A percentile compares a stretch with the other conserved stretches of the same genome.
Conservation (phyloP, 2,329 filamentous ascomycete genomes). For the Stagonosporopsis vannaccii region DNA sequence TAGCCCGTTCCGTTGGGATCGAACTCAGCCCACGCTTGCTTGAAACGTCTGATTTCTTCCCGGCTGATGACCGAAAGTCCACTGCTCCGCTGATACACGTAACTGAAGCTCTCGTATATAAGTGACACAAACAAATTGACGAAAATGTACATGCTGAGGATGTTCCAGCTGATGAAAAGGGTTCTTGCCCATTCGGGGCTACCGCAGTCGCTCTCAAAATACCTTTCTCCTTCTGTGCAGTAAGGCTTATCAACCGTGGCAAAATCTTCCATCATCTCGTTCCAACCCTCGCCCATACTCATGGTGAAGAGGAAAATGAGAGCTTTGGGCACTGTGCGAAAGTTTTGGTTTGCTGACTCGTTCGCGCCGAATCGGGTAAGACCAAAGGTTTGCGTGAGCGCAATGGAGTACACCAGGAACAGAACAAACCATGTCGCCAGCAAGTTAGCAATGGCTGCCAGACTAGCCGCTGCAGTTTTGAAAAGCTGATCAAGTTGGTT, state of each 20-base stretch:
- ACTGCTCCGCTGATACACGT: slow-evolving; percentile 96
- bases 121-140: slow-evolving; percentile 97
- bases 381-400: slow-evolving; percentile 93
- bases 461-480: slow-evolving; percentile 95
- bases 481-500: slow-evolving; percentile 97
- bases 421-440: slow-evolving; percentile 97
- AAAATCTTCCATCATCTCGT: slow-evolving; percentile 94
- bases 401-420: slow-evolving; percentile 95
- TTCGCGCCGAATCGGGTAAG: slow-evolving; percentile 83
- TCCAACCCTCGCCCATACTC: slow-evolving; percentile 96
- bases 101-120: slow-evolving; percentile 99
- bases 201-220: slow-evolving; percentile 91
- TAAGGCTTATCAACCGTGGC: slow-evolving; percentile 79
- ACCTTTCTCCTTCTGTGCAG: slow-evolving; percentile 75
- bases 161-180: slow-evolving; percentile 96
- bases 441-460: slow-evolving; percentile 88
- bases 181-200: slow-evolving; percentile 86
- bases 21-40: slow-evolving; percentile 96
- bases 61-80: slow-evolving; percentile 89
- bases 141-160: slow-evolving; percentile 99
- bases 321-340: slow-evolving; percentile 91
- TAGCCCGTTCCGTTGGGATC: slow-evolving; percentile 91
- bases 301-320: slow-evolving; percentile 92
- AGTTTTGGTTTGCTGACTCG: slow-evolving; percentile 83
- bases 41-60: slow-evolving; percentile 95